Evolutionary conservation across 176 grass and related monocot genomes (phyloP), one percentile per base, ranked within the genome.

Genomic region (Hordeum marinum): DNA sequence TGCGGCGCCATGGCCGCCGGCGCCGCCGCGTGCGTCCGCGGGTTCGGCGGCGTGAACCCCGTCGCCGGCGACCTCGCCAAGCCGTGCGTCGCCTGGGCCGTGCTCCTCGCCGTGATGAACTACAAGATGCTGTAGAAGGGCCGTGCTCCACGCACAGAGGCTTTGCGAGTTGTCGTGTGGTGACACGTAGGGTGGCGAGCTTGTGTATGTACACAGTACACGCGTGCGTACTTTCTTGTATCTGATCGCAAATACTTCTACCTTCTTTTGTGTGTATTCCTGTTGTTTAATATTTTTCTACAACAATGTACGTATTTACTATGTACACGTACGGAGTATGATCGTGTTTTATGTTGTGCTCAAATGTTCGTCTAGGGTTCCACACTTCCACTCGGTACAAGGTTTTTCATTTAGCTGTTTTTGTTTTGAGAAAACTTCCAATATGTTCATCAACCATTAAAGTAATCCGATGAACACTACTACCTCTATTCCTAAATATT

Each of bases 41-140:
- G 79, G 77, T 98, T 94, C 65, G 83, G 80, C 6, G 59, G 20
- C 52, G 91, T 92, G 7, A 98, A 92, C 80, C 80, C 85, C 1
- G 75, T 91, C 35, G 88, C 96, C 1, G 88, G 85, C 2, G 93
- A 98, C 79, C 87, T 98, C 45, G 67, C 94, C 26, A 83, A 92
- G 78, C 91, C 89, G 9, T 90, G 84, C 52, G 77, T 94, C 11
- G 93, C 88, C 0, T 95, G 91, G 93, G 93, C 90, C 27, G 24
- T 86, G 14, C 66, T 98, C 63, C 96, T 98, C 72, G 96, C 89
- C 21, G 83, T 95, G 29, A 29, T 98, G 14, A 95, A 88, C 73
- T 94, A 83, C 66, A 93, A 70, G 87, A 85, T 92, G 89, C n/a
- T 75, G 55, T 74, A 74, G 39, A 45, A 63, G 24, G 4, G 2